Evolutionary conservation across 2,329 filamentous ascomycete species (phyloP), one percentile per base, ranked within the genome.

Genomic region (Seiridium unicorne): DNA sequence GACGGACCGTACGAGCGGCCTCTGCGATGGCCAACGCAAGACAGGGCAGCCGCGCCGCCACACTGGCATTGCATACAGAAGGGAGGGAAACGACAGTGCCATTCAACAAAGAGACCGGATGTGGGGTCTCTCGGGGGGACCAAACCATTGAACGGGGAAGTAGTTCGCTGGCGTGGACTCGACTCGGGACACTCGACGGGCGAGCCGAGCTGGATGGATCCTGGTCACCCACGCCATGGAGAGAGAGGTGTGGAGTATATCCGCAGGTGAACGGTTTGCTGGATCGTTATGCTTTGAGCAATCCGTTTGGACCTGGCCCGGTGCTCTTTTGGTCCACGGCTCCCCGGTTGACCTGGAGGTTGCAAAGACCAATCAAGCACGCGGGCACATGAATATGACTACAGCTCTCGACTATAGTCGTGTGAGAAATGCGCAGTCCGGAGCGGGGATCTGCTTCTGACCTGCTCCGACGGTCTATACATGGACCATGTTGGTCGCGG

Each of bases 1-100:
- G 65, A 69, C 76, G 76, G 76, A 74, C 76, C 76, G 76, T 69
- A 63, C 66, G 72, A 71, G 75, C 75, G 73, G 69, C 66, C 58
- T 67, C 63, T 61, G 32, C 51, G 40, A 57, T 58, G 59, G 47
- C 31, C 53, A 55, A 55, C 5, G 55, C 58, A 55, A 64, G 61
- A 57, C 49, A 55, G 61, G 61, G 53, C 44, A 61, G 53, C 48
- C 63, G 51, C 59, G 18, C 38, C 26, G 55, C 42, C 46, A 51
- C 32, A 10, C 35, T 9, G 9, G 26, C 26, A 31, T 34, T 42
- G 10, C 31, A 9, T 32, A 32, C 9, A 18, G 35, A 8, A n/a
- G 31, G 46, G 10, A 51, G 26, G 11, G 7, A 32, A 13, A 5
- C 26, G n/a, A 40, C 11, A 11, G 38, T 42, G 46, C 11, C 26